A percentile compares a stretch with the other conserved stretches of the same genome.
These are phyloP conservation scores for Nelumbo lutea DNA, from an alignment of 164 flowering plant species.

Conservation along the genomic window DNA sequence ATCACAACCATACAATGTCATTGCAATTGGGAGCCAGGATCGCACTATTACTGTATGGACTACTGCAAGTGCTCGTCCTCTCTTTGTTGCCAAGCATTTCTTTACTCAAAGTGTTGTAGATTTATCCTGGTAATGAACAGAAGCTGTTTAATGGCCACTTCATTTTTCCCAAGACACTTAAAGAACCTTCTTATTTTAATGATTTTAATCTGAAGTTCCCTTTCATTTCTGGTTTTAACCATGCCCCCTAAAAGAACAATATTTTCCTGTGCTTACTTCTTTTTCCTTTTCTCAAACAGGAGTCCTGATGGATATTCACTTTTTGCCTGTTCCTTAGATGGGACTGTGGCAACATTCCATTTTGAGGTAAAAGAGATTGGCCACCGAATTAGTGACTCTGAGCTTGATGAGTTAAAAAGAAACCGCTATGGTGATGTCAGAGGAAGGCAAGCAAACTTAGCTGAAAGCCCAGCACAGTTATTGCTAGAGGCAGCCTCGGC, in stretches of 20 bases:
- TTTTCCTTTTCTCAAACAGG: slow-evolving; percentile 41
- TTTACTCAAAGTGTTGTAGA: slow-evolving; percentile 96
- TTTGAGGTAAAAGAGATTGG: slow-evolving; percentile 93
- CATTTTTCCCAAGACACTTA: background rate
- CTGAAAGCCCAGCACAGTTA: slow-evolving; percentile 94
- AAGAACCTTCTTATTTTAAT: background rate
- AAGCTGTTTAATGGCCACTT: background rate
- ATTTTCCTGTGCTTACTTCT: background rate
- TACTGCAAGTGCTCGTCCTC: slow-evolving; percentile 97
- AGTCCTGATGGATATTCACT: slow-evolving; percentile 98
- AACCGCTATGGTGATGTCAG: slow-evolving; percentile 94
- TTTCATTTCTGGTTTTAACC: background rate
- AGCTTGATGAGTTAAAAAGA: slow-evolving; percentile 82
- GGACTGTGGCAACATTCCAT: slow-evolving; percentile 86
- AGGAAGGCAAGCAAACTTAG: slow-evolving; percentile 82
- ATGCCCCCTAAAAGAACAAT: background rate
- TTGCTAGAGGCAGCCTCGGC: slow-evolving; percentile 90
- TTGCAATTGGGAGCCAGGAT: slow-evolving; percentile 98
- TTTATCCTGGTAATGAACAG: slow-evolving; percentile 66
- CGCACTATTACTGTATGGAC: slow-evolving; percentile 99
- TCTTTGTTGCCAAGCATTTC: slow-evolving; percentile 97
- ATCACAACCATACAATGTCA: slow-evolving; percentile 81
- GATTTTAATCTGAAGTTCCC: background rate
- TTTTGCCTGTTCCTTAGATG: slow-evolving; percentile 98
- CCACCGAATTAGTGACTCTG: slow-evolving; percentile 64